Evolutionary conservation across 2,329 filamentous ascomycete species (phyloP).

Genomic region (Zalaria obscura): DNA sequence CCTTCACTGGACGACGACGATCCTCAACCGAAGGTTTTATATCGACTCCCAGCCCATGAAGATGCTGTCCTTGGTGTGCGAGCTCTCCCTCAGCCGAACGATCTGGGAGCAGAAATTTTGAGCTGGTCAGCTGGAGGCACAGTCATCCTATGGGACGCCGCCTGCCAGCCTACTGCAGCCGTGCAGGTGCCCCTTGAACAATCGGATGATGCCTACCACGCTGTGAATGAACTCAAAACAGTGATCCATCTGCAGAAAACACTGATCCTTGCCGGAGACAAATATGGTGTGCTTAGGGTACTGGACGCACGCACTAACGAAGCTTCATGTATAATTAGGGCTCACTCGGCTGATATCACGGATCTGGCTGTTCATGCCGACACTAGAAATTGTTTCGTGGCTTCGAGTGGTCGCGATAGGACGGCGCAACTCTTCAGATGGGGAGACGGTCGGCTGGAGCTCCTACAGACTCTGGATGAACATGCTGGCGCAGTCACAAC

Average conservation of each 20-base stretch:
- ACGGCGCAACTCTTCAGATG: constrained; percentile 85
- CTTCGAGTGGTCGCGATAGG: constrained; percentile 74
- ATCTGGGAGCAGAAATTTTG: constrained; percentile 57
- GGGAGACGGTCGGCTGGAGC: constrained; percentile 28
- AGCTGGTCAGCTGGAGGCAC: constrained; percentile 78
- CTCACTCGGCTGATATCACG: constrained; percentile 74
- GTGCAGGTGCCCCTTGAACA: constrained; percentile 59
- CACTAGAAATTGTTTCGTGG: constrained; percentile 51
- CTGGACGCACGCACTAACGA: constrained; percentile 48
- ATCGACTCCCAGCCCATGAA: constrained; percentile 41
- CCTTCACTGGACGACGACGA: constrained; percentile 2
- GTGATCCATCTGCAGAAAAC: constrained; percentile 46
- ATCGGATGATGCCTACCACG: constrained; percentile 29
- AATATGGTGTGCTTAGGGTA: constrained; percentile 63
- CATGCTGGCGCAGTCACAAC: constrained; percentile 76
- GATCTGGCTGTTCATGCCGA: constrained; percentile 61
- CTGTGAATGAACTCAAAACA: constrained; percentile 42
- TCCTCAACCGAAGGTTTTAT: constrained; percentile 10
- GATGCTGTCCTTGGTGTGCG: constrained; percentile 57
- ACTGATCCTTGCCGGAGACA: constrained; percentile 66
- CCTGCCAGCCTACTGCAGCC: constrained; percentile 53
- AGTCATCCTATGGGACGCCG: constrained; percentile 67
- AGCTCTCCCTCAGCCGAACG: constrained; percentile 45
- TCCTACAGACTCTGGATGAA: constrained; percentile 84
- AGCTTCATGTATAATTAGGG: constrained; percentile 60